Percentiles rank a stretch among this genome's conserved stretches.
Evolutionary conservation across 495 filamentous ascomycete genomes (phyloP).

Genomic region (Apodospora peruviana): DNA sequence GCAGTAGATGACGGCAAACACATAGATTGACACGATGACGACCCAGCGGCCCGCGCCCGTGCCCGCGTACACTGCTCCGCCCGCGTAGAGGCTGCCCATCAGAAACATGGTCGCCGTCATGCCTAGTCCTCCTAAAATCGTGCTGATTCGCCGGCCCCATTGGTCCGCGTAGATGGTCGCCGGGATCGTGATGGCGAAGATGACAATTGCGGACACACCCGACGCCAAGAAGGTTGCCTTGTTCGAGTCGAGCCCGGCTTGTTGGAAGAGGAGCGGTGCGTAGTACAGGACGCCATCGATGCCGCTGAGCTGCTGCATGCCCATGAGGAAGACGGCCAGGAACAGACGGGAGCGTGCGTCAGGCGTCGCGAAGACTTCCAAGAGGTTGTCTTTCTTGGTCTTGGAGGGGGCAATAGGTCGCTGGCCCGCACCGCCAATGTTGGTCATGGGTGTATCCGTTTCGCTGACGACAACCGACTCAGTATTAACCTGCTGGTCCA

Average conservation of each 20-base stretch:
- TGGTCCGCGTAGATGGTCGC: slow-evolving; percentile 52
- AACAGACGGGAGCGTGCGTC: slow-evolving; percentile 15
- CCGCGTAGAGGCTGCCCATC: slow-evolving; percentile 43
- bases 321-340: slow-evolving; percentile 33
- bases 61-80: slow-evolving; percentile 36
- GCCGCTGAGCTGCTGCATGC: slow-evolving; percentile 44
- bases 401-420: background rate
- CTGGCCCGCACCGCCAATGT: background rate
- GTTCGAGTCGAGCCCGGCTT: slow-evolving; percentile 40
- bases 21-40: slow-evolving; percentile 48
- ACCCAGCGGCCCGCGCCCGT: slow-evolving; percentile 48
- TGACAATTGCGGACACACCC: slow-evolving; percentile 47
- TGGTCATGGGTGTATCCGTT: background rate
- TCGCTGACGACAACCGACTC: background rate
- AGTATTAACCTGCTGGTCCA: slow-evolving; percentile 13
- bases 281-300: slow-evolving; percentile 53
- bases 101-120: slow-evolving; percentile 29
- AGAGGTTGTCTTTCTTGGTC: slow-evolving; percentile 8
- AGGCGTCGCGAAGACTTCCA: slow-evolving; percentile 17
- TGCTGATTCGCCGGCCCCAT: slow-evolving; percentile 55
- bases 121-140: slow-evolving; percentile 50
- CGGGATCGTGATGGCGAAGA: slow-evolving; percentile 42
- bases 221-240: slow-evolving; percentile 47
- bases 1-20: slow-evolving; percentile 31
- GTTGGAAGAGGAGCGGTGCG: slow-evolving; percentile 44